phyloP scores from a whole-genome alignment of 2,329 filamentous ascomycete species.

The Penicillium sp. region DNA sequence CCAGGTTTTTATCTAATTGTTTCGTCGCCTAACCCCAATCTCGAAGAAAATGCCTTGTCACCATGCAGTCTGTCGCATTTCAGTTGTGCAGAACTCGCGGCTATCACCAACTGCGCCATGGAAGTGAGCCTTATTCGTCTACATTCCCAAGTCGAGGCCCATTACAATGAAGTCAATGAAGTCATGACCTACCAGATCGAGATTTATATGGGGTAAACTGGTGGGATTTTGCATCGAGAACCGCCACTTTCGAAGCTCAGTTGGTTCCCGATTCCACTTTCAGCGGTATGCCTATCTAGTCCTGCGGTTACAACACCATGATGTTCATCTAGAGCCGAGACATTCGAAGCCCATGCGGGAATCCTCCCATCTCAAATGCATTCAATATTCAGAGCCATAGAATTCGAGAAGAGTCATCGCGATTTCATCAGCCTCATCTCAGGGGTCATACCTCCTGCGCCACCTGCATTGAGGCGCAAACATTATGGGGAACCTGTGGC shows the following conservation, averaged over 20 bases:
- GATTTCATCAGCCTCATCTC: not conserved
- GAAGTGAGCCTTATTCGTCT: slow-evolving; percentile 10
- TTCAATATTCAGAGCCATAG: not conserved
- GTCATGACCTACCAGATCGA: not conserved
- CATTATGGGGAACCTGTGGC: slow-evolving; percentile 9
- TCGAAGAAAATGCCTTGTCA: slow-evolving; percentile 9
- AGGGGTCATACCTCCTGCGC: slow-evolving; percentile 11
- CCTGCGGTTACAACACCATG: not conserved
- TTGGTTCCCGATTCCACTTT: not conserved
- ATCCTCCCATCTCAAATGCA: not conserved
- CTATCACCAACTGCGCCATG: slow-evolving; percentile 34
- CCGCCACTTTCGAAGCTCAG: not conserved
- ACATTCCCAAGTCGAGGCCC: not conserved
- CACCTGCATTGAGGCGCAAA: not conserved
- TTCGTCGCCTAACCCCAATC: not conserved
- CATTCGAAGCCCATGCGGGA: not conserved
- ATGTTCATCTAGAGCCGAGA: not conserved
- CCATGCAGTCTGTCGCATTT: slow-evolving; percentile 3
- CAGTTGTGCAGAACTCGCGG: slow-evolving; percentile 11
- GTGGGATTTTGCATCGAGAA: not conserved
- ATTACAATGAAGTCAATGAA: not conserved
- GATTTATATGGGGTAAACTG: not conserved
- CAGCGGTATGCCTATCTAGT: not conserved
- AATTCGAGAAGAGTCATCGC: not conserved
- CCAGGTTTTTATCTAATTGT: not conserved